These are phyloP conservation scores for Neurospora cerealis DNA, from an alignment of 495 filamentous ascomycete genomes.

Conservation along the genomic window DNA sequence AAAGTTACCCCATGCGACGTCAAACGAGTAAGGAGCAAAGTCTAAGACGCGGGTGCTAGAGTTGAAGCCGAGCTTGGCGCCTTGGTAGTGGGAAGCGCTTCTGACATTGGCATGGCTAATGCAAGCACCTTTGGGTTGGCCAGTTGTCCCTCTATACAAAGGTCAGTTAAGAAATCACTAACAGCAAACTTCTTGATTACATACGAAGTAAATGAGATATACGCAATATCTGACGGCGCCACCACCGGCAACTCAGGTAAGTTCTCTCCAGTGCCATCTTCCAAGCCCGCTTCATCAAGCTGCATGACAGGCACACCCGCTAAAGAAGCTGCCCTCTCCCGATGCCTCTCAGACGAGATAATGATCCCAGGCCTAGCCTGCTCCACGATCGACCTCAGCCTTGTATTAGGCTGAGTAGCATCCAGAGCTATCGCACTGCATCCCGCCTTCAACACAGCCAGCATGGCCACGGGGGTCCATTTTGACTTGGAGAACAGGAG, in stretches of 20 bases:
- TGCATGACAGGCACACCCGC: neutral
- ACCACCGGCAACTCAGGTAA: neutral
- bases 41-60: constrained; percentile 37
- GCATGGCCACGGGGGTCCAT: constrained; percentile 43
- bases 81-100: neutral
- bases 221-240: neutral
- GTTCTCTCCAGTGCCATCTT: neutral
- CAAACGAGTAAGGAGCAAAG: constrained; percentile 52
- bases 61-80: neutral
- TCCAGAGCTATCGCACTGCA: constrained; percentile 49
- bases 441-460: constrained; percentile 49
- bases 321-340: neutral
- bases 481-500: constrained; percentile 48
- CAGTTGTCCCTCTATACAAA: neutral
- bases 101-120: neutral
- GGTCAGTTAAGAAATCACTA: too few species aligned
- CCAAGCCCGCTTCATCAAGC: neutral
- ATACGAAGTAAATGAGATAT: neutral
- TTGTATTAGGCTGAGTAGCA: constrained; percentile 39
- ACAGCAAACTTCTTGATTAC: too few species aligned
- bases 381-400: constrained; percentile 23
- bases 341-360: neutral
- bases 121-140: neutral
- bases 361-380: neutral
- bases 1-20: constrained; percentile 45